phyloP scores from a whole-genome alignment of 2,329 filamentous ascomycete species.

The Macrophomina phaseolina region DNA sequence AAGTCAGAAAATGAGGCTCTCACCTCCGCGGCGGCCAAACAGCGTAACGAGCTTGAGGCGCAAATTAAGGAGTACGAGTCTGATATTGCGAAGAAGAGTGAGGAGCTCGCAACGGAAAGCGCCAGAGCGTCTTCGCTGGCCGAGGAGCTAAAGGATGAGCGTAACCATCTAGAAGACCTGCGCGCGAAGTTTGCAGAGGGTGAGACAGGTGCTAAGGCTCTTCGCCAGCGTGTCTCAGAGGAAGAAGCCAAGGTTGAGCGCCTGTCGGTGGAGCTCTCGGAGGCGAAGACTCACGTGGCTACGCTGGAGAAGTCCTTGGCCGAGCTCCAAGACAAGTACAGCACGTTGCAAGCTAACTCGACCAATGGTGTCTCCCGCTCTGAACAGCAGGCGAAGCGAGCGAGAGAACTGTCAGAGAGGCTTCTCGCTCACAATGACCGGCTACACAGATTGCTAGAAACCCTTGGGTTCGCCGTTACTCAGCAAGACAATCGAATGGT shows the following conservation, averaged over 20 bases:
- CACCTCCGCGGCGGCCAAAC: conserved; percentile 46
- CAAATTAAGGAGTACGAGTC: conserved; percentile 47
- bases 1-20: conserved; percentile 53
- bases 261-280: conserved; percentile 73
- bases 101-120: conserved; percentile 55
- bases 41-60: conserved; percentile 44
- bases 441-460: conserved; percentile 80
- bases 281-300: conserved; percentile 76
- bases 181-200: conserved; percentile 78
- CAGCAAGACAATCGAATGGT: conserved; percentile 74
- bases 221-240: conserved; percentile 76
- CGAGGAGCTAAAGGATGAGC: conserved; percentile 67
- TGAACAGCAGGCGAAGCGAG: conserved; percentile 68
- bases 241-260: conserved; percentile 73
- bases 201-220: conserved; percentile 79
- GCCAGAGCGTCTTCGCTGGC: conserved; percentile 54
- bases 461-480: conserved; percentile 81
- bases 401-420: conserved; percentile 82
- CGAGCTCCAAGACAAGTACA: conserved; percentile 69
- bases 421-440: conserved; percentile 85
- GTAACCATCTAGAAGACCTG: conserved; percentile 71
- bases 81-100: conserved; percentile 43
- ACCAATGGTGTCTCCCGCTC: conserved; percentile 20
- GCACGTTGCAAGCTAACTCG: conserved; percentile 58
- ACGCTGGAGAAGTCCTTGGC: conserved; percentile 77